These are phyloP conservation scores for Endoconidiophora polonica DNA, from an alignment of 2,329 filamentous ascomycete genomes.

Conservation along the genomic window DNA sequence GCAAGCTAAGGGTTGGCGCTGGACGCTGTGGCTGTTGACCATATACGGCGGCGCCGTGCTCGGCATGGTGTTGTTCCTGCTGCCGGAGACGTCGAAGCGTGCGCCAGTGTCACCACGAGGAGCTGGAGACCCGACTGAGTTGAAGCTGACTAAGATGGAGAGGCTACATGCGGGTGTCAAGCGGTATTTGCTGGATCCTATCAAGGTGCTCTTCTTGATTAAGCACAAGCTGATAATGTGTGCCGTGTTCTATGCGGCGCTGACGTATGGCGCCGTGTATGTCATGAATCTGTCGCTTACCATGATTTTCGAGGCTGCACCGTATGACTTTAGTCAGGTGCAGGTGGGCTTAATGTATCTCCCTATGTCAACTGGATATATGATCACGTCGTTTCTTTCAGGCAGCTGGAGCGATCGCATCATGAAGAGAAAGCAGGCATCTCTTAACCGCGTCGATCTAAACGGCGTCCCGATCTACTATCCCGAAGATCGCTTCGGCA, in stretches of 20 bases:
- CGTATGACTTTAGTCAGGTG: conserved; percentile 52
- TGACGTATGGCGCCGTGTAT: conserved; percentile 62
- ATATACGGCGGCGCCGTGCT: conserved; percentile 48
- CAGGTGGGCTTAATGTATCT: conserved; percentile 63
- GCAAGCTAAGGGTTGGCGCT: conserved; percentile 53
- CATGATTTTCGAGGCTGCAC: conserved; percentile 45
- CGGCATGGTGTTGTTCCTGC: conserved; percentile 38
- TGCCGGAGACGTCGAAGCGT: conserved; percentile 46
- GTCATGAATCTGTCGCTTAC: conserved; percentile 65
- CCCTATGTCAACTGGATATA: conserved; percentile 58
- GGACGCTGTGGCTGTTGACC: conserved; percentile 61
- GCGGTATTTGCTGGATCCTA: conserved; percentile 52
- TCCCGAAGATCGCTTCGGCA: conserved; percentile 67
- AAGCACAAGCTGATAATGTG: conserved; percentile 58
- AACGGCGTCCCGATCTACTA: conserved; percentile 48
- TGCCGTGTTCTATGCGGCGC: conserved; percentile 55
- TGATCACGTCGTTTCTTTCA: conserved; percentile 49
- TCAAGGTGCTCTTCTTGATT: conserved; percentile 53
- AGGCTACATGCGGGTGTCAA: conserved; percentile 36
- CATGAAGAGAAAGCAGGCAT: conserved; percentile 61
- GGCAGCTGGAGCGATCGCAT: conserved; percentile 67
- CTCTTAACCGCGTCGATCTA: conserved; percentile 50
- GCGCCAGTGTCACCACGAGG: conserved; percentile 20
- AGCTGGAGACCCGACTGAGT: no score
- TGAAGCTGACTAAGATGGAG: conserved; percentile 17